Evolutionary conservation across 495 filamentous ascomycete genomes (phyloP).

Genomic region (Paragyromitra xinjiangensis): DNA sequence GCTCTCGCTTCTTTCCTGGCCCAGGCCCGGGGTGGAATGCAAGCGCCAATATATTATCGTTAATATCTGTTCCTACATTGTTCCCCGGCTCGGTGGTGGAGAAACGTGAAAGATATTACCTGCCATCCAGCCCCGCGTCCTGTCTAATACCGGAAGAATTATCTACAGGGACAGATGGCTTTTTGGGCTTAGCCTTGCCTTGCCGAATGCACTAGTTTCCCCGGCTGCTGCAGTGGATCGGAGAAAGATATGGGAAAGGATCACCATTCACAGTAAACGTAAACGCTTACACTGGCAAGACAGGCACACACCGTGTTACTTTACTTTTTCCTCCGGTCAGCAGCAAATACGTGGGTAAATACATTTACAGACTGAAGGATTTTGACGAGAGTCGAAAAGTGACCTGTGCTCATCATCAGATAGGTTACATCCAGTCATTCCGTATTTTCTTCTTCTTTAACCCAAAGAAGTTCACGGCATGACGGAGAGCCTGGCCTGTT

Average conservation of each 20-base stretch:
- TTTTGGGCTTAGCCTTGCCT: slow-evolving; percentile 32
- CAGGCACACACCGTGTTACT: slow-evolving; percentile 42
- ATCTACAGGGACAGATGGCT: slow-evolving; percentile 29
- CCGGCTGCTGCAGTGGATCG: slow-evolving; percentile 42
- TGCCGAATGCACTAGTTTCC: slow-evolving; percentile 36
- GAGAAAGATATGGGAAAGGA: slow-evolving; percentile 30
- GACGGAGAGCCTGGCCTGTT: slow-evolving; percentile 31
- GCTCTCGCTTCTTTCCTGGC: slow-evolving; percentile 40
- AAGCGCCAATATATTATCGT: slow-evolving; percentile 39
- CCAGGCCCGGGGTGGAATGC: slow-evolving; percentile 17
- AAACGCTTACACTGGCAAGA: slow-evolving; percentile 22
- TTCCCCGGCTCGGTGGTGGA: slow-evolving; percentile 42
- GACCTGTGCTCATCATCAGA: slow-evolving; percentile 45
- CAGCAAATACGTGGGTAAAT: slow-evolving; percentile 41
- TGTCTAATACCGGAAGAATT: slow-evolving; percentile 49
- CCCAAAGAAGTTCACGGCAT: slow-evolving; percentile 35
- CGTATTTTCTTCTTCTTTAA: slow-evolving; percentile 39
- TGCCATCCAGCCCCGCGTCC: slow-evolving; percentile 38
- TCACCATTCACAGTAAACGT: slow-evolving; percentile 20
- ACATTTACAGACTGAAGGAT: slow-evolving; percentile 19
- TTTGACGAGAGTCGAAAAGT: slow-evolving; percentile 37
- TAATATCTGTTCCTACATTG: slow-evolving; percentile 34
- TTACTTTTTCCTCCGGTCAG: slow-evolving; percentile 35
- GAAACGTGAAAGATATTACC: slow-evolving; percentile 53
- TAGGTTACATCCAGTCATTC: slow-evolving; percentile 39